phyloP scores from a whole-genome alignment of 2,329 filamentous ascomycete species.

The Penicillium sp. region DNA sequence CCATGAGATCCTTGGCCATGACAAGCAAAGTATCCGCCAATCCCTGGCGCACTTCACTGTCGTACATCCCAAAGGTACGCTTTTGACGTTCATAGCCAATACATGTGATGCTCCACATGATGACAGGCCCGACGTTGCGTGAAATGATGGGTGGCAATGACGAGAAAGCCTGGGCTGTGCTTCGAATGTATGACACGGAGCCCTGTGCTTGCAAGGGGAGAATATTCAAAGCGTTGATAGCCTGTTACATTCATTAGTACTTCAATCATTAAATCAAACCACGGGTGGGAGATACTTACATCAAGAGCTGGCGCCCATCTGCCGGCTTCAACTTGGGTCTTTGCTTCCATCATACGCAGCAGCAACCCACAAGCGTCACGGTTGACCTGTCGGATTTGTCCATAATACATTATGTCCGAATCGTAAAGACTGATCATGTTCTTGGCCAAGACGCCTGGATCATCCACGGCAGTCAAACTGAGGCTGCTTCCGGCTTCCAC shows the following conservation, averaged over 20 bases:
- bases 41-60: slow-evolving; percentile 48
- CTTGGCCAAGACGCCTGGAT: slow-evolving; percentile 62
- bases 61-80: slow-evolving; percentile 70
- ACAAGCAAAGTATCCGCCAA: slow-evolving; percentile 71
- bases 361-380: slow-evolving; percentile 60
- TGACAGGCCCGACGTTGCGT: slow-evolving; percentile 82
- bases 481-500: slow-evolving; percentile 45
- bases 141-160: slow-evolving; percentile 76
- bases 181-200: slow-evolving; percentile 75
- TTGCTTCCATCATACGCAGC: slow-evolving; percentile 61
- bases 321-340: slow-evolving; percentile 57
- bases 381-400: slow-evolving; percentile 59
- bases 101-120: slow-evolving; percentile 91
- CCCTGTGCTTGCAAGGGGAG: slow-evolving; percentile 75
- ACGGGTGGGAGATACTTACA: slow-evolving; percentile 51
- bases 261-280: slow-evolving; percentile 10
- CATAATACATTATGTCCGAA: slow-evolving; percentile 59
- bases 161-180: slow-evolving; percentile 77
- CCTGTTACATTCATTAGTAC: slow-evolving; percentile 46
- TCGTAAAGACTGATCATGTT: slow-evolving; percentile 65
- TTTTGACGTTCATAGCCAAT: slow-evolving; percentile 76
- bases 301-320: slow-evolving; percentile 64
- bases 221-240: slow-evolving; percentile 72
- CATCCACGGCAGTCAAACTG: slow-evolving; percentile 67
- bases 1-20: slow-evolving; percentile 85